phyloP scores from a whole-genome alignment of 257 asterid species.

The Solanum chmielewskii region DNA sequence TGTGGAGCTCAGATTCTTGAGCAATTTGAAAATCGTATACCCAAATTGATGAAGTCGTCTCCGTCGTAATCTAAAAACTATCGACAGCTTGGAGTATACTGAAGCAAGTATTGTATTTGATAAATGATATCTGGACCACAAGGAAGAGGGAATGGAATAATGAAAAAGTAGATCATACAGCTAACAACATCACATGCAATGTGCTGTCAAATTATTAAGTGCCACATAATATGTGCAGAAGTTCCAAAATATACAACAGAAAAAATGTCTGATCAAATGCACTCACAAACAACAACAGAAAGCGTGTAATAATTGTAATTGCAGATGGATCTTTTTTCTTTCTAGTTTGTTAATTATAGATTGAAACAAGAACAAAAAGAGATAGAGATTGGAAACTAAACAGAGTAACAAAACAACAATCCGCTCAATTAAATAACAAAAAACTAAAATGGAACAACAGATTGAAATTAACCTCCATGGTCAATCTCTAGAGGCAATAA shows the following conservation, averaged over 20 bases:
- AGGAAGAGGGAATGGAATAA: neutral
- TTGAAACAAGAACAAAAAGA: neutral
- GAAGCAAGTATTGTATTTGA: too few species aligned
- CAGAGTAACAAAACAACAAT: constrained; percentile 1
- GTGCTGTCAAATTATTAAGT: constrained; percentile 4
- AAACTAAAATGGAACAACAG: neutral
- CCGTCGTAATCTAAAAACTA: neutral
- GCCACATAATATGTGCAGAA: neutral
- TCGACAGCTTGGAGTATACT: neutral
- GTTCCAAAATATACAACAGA: neutral
- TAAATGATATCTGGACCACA: constrained; percentile 10
- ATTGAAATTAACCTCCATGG: constrained; percentile 8
- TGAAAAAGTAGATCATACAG: constrained; percentile 10
- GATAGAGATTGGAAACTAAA: neutral
- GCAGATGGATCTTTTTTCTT: neutral
- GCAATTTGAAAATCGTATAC: neutral
- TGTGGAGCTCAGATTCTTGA: too few species aligned
- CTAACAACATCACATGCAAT: constrained; percentile 23
- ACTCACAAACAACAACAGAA: neutral
- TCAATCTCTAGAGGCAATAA: neutral
- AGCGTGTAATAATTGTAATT: neutral
- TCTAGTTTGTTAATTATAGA: neutral
- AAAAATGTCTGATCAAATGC: neutral
- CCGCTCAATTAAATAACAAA: constrained; percentile 7
- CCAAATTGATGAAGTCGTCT: too few species aligned